Base-by-base conservation (phyloP, 2,329 filamentous ascomycete species). In the Fusarium clavum region DNA sequence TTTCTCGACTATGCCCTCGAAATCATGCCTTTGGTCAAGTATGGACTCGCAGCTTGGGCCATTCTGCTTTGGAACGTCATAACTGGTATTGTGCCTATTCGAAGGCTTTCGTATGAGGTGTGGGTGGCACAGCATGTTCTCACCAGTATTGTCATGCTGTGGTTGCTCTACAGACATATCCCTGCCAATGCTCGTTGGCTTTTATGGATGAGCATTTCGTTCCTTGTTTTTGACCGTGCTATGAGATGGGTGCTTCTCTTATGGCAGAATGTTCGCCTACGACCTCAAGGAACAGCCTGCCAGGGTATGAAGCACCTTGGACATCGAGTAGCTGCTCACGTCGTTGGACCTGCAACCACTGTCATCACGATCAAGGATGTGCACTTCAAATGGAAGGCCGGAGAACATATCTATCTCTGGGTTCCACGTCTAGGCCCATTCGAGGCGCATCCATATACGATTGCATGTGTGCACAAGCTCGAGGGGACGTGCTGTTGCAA, bases 91-190 rank as follows among this genome's bases (percentile, higher is more conserved):
- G 84, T 87, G 9, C 91, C 91, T 0, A 80, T 93, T 34, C 85
- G 91, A 8, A 84, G 87, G n/a, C 82, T 89, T 80, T 84, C 85
- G 9, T 93, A 93, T 76, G 91, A 93, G 79, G 64, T 92, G 1
- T 93, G 92, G 75, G 86, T 93, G 18, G 71, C 88, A 6, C 91
- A 93, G 77, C 91, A 93, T 75, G 80, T 92, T 27, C 76, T 87
- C 18, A 86, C 88, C 5, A 89, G 89, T 59, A 82, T 86, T 30
- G 75, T 90, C 25, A 86, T 93, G 73, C 79, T 92, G 40, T 91
- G 87, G 80, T 81, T 91, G 43, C 78, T 92, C 12, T 88, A 90
- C 72, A 79, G 85, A 40, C 91, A 93, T 75, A 84, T 91, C 6
- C 90, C 91, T 2, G 73, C 75, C 10, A 85, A 86, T 49, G 86